Evolutionary conservation across 768 basidiomycete species (phyloP).

Genomic region (Boletus sensibilis): DNA sequence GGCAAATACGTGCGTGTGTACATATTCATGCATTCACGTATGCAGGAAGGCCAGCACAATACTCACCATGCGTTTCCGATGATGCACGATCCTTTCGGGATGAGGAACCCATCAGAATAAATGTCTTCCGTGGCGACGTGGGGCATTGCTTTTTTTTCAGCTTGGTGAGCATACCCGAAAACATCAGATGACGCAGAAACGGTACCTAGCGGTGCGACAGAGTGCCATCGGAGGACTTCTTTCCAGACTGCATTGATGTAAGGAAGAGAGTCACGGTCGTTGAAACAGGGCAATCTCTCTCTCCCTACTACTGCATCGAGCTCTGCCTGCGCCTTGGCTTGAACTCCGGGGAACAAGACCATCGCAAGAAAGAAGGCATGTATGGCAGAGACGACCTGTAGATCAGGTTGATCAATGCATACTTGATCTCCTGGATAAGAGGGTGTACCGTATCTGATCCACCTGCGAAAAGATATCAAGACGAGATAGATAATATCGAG

Average conservation of each 20-base stretch:
- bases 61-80: slow-evolving; percentile 28
- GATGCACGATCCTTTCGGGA: slow-evolving; percentile 26
- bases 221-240: slow-evolving; percentile 28
- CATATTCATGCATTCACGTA: slow-evolving; percentile 6
- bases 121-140: slow-evolving; percentile 26
- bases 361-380: slow-evolving; percentile 28
- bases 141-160: not conserved
- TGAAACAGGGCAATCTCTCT: slow-evolving; percentile 20
- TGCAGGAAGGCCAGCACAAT: not conserved
- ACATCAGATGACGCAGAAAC: slow-evolving; percentile 22
- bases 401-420: not conserved
- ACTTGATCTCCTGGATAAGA: slow-evolving; percentile 40
- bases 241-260: slow-evolving; percentile 27
- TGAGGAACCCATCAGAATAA: slow-evolving; percentile 7
- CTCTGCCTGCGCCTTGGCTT: slow-evolving; percentile 25
- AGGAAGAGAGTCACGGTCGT: slow-evolving; percentile 24
- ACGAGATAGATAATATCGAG: not conserved
- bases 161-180: not conserved
- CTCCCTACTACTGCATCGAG: slow-evolving; percentile 24
- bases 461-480: slow-evolving; percentile 13
- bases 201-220: slow-evolving; percentile 14
- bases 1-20: no score
- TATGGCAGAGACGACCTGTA: slow-evolving; percentile 14
- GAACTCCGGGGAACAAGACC: slow-evolving; percentile 23
- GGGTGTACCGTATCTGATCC: slow-evolving; percentile 45